A percentile compares a stretch with the other conserved stretches of the same genome.
phyloP scores from a whole-genome alignment of 495 filamentous ascomycete species.

The Delitschia confertaspora region DNA sequence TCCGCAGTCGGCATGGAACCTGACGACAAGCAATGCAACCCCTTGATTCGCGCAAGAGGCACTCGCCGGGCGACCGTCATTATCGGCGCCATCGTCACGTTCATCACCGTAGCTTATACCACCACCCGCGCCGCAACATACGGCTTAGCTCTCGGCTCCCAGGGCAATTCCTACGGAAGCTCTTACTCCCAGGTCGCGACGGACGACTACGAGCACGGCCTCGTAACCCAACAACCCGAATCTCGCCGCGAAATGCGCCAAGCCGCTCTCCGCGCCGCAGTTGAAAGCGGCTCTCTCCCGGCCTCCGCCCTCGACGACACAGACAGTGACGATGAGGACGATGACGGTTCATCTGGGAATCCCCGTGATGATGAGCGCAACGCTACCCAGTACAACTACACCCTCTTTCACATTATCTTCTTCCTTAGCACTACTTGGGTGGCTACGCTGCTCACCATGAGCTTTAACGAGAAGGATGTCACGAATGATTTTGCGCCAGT shows the following conservation, averaged over 20 bases:
- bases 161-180: slow-evolving; percentile 42
- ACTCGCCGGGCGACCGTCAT: slow-evolving; percentile 85
- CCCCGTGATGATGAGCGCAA: slow-evolving; percentile 70
- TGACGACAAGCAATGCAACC: slow-evolving; percentile 91
- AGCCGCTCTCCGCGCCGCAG: slow-evolving; percentile 81
- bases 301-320: slow-evolving; percentile 82
- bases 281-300: slow-evolving; percentile 82
- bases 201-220: slow-evolving; percentile 71
- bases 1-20: slow-evolving; percentile 98
- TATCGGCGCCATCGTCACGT: slow-evolving; percentile 87
- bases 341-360: slow-evolving; percentile 47
- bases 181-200: slow-evolving; percentile 48
- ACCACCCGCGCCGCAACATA: slow-evolving; percentile 95
- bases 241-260: slow-evolving; percentile 81
- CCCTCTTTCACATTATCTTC: slow-evolving; percentile 97
- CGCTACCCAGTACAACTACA: slow-evolving; percentile 91
- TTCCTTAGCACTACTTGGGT: slow-evolving; percentile 94
- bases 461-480: slow-evolving; percentile 50
- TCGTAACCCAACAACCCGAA: slow-evolving; percentile 81
- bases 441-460: slow-evolving; percentile 82
- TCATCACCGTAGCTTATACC: slow-evolving; percentile 95
- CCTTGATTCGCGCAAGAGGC: slow-evolving; percentile 75
- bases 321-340: slow-evolving; percentile 55
- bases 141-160: slow-evolving; percentile 69
- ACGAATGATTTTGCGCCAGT: slow-evolving; percentile 75